Evolutionary conservation across 1,284 basidiomycete species (phyloP), one percentile per base, ranked within the genome.

Genomic region (Ustilago sp.): DNA sequence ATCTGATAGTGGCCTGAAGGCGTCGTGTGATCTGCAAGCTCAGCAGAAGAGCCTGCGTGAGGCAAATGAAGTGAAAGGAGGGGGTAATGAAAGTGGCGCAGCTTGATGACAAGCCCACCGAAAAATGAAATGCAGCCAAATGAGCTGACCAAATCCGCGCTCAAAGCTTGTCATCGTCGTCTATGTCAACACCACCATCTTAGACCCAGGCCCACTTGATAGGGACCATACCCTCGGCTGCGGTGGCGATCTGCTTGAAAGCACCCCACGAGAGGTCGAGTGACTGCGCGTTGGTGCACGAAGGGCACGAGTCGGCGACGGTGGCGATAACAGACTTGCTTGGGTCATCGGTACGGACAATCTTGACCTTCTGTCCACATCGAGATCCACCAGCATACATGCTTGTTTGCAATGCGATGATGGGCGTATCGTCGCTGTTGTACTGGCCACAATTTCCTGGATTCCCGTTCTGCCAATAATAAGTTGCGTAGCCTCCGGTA

Each of bases 201-300:
- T 57, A 78, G 12, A 63, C 63, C 72, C 70, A 81, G n/a, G 57
- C 62, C 79, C 79, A 81, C 55, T 67, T 63, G 61, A 81, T 79
- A 36, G 54, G 39, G 50, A 94, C 88, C 78, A 88, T 85, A 64
- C 94, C 94, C 41, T 89, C 87, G 8, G 82, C 85, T 60, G 89
- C 84, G 62, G 85, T 79, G 39, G 90, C 91, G 63, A 95, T 89
- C 17, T 85, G 79, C 51, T 88, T 64, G 89, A 97, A 97, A 32
- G 93, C 91, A 57, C 83, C 90, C n/a, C 85, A 74, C 13, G 93
- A 94, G 67, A 97, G 89, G 86, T 98, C 95, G 82, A 98, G 90
- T 23, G 91, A 92, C 85, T 91, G 88, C 39, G 61, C 59, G 70
- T 80, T 77, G 0, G 79, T 39, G 88, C 95, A 98, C n/a, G 70